These are phyloP conservation scores for Pseudogymnoascus verrucosus DNA, from an alignment of 2,329 filamentous ascomycete species.

Conservation along the genomic window DNA sequence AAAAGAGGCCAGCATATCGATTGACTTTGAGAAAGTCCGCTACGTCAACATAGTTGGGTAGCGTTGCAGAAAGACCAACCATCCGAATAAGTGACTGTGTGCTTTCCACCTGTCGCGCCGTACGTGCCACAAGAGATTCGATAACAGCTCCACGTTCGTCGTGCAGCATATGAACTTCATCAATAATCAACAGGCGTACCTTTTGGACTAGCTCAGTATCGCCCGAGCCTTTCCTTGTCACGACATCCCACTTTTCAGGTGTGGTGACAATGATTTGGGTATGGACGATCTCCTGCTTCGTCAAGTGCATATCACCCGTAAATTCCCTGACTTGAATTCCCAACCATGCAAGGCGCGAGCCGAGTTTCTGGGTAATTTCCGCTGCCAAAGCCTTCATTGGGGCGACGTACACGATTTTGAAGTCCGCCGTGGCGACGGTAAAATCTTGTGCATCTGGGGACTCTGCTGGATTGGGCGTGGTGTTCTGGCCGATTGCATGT, in stretches of 20 bases:
- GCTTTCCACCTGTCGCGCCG: conserved; percentile 92
- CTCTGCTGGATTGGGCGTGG: conserved; percentile 70
- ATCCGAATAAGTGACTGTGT: conserved; percentile 96
- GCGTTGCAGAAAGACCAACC: conserved; percentile 85
- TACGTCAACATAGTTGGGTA: conserved; percentile 95
- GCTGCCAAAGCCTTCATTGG: conserved; percentile 98
- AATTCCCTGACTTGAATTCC: conserved; percentile 87
- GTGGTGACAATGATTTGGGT: conserved; percentile 99
- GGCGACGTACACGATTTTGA: conserved; percentile 97
- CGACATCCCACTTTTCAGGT: conserved; percentile 98
- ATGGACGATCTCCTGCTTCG: conserved; percentile 88
- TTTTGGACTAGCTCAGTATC: conserved; percentile 98
- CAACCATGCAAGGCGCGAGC: conserved; percentile 86
- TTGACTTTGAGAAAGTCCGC: conserved; percentile 97
- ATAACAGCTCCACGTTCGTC: conserved; percentile 94
- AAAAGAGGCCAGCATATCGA: conserved; percentile 84
- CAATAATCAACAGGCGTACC: conserved; percentile 89
- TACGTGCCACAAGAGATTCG: conserved; percentile 90
- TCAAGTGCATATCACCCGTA: conserved; percentile 98
- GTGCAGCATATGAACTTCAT: conserved; percentile 99
- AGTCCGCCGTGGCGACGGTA: conserved; percentile 73
- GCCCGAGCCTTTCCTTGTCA: conserved; percentile 92
- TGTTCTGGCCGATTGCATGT: conserved; percentile 81
- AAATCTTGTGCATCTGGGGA: conserved; percentile 68
- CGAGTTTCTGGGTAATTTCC: conserved; percentile 90